A percentile compares a stretch with the other conserved stretches of the same genome.
phyloP scores from a whole-genome alignment of 768 basidiomycete genomes.

The Phlegmacium glaucopus region DNA sequence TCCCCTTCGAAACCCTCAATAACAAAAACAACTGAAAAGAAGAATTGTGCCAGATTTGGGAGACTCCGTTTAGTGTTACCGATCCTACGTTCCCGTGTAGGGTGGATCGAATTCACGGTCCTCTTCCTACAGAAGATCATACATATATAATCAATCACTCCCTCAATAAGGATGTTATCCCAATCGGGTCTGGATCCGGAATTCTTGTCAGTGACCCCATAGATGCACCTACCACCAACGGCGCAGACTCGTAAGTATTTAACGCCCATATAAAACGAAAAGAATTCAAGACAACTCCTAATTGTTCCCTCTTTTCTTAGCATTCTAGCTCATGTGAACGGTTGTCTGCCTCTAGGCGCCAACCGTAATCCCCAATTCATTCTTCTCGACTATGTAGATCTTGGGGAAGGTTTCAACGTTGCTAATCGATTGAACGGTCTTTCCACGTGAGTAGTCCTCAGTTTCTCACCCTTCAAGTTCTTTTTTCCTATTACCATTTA shows the following conservation, averaged over 20 bases:
- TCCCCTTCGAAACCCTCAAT: too few species aligned
- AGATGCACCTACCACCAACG: constrained; percentile 36
- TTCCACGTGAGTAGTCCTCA: constrained; percentile 24
- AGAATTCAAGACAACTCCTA: too few species aligned
- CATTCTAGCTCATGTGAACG: constrained; percentile 38
- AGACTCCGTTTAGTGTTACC: constrained; percentile 51
- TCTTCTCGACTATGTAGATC: constrained; percentile 49
- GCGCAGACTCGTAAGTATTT: constrained; percentile 27
- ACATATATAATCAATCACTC: constrained; percentile 61
- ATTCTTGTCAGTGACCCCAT: constrained; percentile 36
- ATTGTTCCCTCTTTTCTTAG: constrained; percentile 13
- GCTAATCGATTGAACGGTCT: constrained; percentile 44
- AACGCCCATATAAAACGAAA: neutral
- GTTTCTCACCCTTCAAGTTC: too few species aligned
- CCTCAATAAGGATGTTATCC: constrained; percentile 42
- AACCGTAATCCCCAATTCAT: constrained; percentile 50
- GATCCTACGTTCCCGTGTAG: constrained; percentile 50
- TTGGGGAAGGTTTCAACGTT: constrained; percentile 42
- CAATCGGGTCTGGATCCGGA: constrained; percentile 30
- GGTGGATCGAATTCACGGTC: constrained; percentile 48
- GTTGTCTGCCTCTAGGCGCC: constrained; percentile 40
- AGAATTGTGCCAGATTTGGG: constrained; percentile 50
- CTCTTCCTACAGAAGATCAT: constrained; percentile 46
- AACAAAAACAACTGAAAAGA: too few species aligned
- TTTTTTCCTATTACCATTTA: too few species aligned